phyloP scores from a whole-genome alignment of 306 rosid genomes.

The Cucurbita ficifolia region DNA sequence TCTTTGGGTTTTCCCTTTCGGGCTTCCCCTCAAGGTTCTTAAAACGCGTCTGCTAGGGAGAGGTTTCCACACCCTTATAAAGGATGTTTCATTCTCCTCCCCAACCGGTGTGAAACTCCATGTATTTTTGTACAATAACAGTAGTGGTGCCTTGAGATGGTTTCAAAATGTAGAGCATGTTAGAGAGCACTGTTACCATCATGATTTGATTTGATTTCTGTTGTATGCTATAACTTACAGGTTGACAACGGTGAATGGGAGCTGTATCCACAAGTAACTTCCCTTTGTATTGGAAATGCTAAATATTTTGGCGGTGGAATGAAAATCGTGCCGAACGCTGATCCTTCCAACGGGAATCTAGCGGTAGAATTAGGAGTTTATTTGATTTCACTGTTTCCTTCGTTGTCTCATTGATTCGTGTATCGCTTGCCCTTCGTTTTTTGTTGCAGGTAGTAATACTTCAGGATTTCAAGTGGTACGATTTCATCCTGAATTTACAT shows the following conservation, averaged over 20 bases:
- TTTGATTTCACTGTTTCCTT: background rate
- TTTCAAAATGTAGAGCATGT: background rate
- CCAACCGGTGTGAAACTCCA: background rate
- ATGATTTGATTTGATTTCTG: background rate
- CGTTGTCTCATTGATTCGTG: background rate
- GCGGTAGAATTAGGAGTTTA: slow-evolving; percentile 36
- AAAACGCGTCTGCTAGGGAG: too few species aligned
- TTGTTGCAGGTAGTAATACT: slow-evolving; percentile 65
- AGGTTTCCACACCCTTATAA: too few species aligned
- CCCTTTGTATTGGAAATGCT: slow-evolving; percentile 78
- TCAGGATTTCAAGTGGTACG: slow-evolving; percentile 85
- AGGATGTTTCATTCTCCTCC: too few species aligned
- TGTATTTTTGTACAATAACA: background rate
- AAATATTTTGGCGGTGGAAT: slow-evolving; percentile 96
- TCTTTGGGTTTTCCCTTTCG: too few species aligned
- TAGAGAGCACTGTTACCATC: background rate
- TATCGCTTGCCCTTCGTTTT: background rate
- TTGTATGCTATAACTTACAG: slow-evolving; percentile 26
- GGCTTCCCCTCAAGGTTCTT: too few species aligned
- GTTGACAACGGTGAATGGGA: slow-evolving; percentile 77
- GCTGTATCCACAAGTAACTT: slow-evolving; percentile 56
- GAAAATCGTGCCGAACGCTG: slow-evolving; percentile 80
- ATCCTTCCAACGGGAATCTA: slow-evolving; percentile 49
- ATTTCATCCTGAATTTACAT: slow-evolving; percentile 59
- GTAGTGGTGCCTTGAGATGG: background rate